Base-by-base conservation (phyloP, 192 early-diverging fungal species). In the Coemansia sp. region DNA sequence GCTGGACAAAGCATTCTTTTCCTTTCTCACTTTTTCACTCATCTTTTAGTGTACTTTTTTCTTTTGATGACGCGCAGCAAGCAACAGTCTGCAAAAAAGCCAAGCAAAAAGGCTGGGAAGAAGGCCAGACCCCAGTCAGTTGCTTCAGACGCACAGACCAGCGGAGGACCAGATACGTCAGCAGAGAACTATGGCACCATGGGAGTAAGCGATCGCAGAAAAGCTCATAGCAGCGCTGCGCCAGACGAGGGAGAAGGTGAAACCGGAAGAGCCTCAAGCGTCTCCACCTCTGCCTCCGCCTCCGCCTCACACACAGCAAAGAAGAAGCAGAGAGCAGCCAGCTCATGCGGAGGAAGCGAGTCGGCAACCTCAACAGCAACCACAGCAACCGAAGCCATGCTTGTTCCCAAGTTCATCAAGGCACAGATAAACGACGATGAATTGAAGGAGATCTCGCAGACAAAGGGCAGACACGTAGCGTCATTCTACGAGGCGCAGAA, bases 401-500 rank as follows among this genome's bases (percentile, higher is more conserved):
- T 82, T 1, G 80, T 82, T 62, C 80, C 80, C 2, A 64, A 77
- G 61, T 77, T 82, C 32, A 62, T 82, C 22, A 72, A 75, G 0
- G 80, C 80, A n/a, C 80, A 82, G 47, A 61, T 77, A 22, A 63
- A 66, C 48, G 75, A 82, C n/a, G 52, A 51, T n/a, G 66, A 67
- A 8, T 61, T 82, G 58, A 65, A 62, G 47, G 51, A 62, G 32
- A 65, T 82, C 0, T 70, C 69, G 19, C 74, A 68, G 48, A n/a
- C 41, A 21, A 68, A 68, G 42, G 81, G 81, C 7, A 65, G 62
- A 0, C 49, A 61, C 8, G 82, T 84, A 32, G 82, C 81, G 0
- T 67, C 77, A 41, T 84, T 71, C 70, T 84, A 79, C 66, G 76
- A 80, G 65, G 63, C 71, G 7, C 82, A 84, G 65, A 84, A 84